Conservation (phyloP, 2,329 filamentous ascomycete genomes). For the Xylaria sp. region DNA sequence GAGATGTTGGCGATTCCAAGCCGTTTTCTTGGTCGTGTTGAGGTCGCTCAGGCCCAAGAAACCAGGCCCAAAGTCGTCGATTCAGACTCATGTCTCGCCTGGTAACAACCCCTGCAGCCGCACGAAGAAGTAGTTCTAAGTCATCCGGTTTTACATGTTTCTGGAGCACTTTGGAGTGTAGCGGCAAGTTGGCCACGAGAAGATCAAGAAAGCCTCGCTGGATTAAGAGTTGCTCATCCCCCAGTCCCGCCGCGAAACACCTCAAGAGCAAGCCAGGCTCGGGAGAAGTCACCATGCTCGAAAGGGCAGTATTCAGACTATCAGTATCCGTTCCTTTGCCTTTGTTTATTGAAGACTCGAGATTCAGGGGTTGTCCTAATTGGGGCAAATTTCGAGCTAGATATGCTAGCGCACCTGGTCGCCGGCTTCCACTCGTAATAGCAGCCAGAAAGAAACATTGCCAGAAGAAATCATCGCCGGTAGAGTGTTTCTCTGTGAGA, state of each 20-base stretch:
- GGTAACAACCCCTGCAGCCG: constrained; percentile 86
- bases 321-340: constrained; percentile 52
- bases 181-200: constrained; percentile 86
- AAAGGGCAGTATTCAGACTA: constrained; percentile 63
- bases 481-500: constrained; percentile 63
- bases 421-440: constrained; percentile 86
- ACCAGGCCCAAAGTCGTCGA: constrained; percentile 93
- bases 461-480: constrained; percentile 92
- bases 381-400: constrained; percentile 81
- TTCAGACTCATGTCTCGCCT: constrained; percentile 97
- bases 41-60: constrained; percentile 79
- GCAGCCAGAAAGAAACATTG: constrained; percentile 95
- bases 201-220: constrained; percentile 95
- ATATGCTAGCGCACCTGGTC: constrained; percentile 89
- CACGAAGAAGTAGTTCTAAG: constrained; percentile 81
- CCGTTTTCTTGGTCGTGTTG: constrained; percentile 59
- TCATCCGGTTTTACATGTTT: constrained; percentile 77
- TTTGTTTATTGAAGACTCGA: constrained; percentile 48
- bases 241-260: constrained; percentile 89
- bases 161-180: constrained; percentile 85
- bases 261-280: constrained; percentile 91
- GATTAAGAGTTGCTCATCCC: constrained; percentile 87
- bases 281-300: constrained; percentile 80
- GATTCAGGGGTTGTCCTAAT: constrained; percentile 60
- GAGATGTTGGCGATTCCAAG: constrained; percentile 57